Base-by-base conservation (phyloP, 371 early-diverging fungal genomes). In the Mortierella sp. region DNA sequence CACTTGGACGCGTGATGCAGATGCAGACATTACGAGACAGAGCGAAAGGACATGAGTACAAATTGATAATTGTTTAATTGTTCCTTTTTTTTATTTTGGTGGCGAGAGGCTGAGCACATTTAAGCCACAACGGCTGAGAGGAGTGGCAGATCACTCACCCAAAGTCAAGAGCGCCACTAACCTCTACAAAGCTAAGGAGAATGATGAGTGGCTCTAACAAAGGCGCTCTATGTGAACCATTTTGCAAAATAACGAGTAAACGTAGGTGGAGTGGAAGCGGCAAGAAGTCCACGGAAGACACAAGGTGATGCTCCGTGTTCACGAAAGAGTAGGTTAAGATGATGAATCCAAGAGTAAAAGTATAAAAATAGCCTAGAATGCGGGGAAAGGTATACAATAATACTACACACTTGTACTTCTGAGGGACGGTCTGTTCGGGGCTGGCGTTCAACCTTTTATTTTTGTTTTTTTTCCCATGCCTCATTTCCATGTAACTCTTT, bases 1-100 rank as follows among this genome's bases (percentile, higher is more conserved):
- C 9, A 88, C 70, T 43, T 73, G 66, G 45, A 66, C 70, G 57
- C 64, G 79, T 52, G 79, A 58, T n/a, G 74, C 51, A 28, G 70
- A n/a, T 22, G 75, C 37, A 24, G 70, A 39, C 75, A 75, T 75
- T 51, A 20, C 5, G 10, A 22, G 58, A 55, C 16, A 16, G 11
- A 43, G 28, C 32, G 35, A 63, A 52, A 37, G 22, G 37, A 64
- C 65, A 51, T n/a, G 55, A 0, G 55, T 9, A 26, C 37, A 10
- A 59, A n/a, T 14, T 9, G 22, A 16, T 24, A 24, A 24, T 24
- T 59, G 0, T 59, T 59, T 59, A n/a, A n/a, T n/a, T n/a, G n/a
- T n/a, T n/a, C 35, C 6, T 35, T 16, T 60, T 60, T 60, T 37
- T 37, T n/a, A 60, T 22, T 60, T 39, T 3, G 40, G 64, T 26